Conservation (phyloP, 176 grass and related monocot genomes). For the Puya raimondii region DNA sequence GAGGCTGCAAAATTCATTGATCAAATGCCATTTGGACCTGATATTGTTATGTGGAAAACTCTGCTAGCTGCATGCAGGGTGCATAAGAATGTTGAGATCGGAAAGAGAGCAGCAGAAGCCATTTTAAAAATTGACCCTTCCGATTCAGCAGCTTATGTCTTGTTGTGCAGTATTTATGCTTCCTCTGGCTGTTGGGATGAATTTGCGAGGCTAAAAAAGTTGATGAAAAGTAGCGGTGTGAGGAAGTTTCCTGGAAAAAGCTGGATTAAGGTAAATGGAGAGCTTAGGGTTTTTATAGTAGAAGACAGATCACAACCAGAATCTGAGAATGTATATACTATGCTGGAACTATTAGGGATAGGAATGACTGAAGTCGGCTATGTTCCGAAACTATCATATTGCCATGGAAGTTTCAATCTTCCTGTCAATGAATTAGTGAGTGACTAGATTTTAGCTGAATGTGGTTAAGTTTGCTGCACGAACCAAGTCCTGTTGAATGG, state of each 20-base stretch:
- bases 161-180: slow-evolving; percentile 23
- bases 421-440: slow-evolving; percentile 22
- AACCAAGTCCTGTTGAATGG: no score
- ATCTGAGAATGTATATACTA: slow-evolving; percentile 15
- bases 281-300: slow-evolving; percentile 16
- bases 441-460: slow-evolving; percentile 32
- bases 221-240: slow-evolving; percentile 19
- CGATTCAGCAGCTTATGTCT: slow-evolving; percentile 23
- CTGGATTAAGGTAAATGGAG: slow-evolving; percentile 23
- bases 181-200: slow-evolving; percentile 21
- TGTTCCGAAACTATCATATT: slow-evolving; percentile 27
- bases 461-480: slow-evolving; percentile 17
- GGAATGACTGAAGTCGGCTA: slow-evolving; percentile 24
- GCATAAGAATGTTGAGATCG: slow-evolving; percentile 13
- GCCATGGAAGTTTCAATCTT: slow-evolving; percentile 19
- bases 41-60: slow-evolving; percentile 24
- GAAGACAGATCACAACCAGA: slow-evolving; percentile 21
- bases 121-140: slow-evolving; percentile 15
- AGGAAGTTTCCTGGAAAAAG: slow-evolving; percentile 21
- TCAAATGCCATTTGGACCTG: slow-evolving; percentile 19
- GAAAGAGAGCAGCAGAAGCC: slow-evolving; percentile 14
- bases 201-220: slow-evolving; percentile 17
- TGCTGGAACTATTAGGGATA: slow-evolving; percentile 10
- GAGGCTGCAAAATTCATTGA: slow-evolving; percentile 19
- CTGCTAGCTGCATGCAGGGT: slow-evolving; percentile 19